Conservation (phyloP, 495 filamentous ascomycete species). For the Neurospora hispaniola region DNA sequence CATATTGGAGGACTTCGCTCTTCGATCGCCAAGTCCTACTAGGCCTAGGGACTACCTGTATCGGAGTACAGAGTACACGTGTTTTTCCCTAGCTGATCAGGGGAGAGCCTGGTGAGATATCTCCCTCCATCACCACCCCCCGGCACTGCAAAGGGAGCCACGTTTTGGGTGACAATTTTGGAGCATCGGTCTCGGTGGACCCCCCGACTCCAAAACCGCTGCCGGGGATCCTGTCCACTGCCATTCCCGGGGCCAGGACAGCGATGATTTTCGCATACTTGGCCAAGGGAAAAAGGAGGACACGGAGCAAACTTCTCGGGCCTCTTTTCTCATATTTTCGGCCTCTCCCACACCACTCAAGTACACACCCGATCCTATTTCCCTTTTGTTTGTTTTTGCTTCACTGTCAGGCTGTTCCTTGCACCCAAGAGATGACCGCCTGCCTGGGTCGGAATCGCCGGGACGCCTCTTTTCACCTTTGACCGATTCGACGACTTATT, state of each 20-base stretch:
- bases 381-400: conserved; percentile 4
- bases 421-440: conserved; percentile 13
- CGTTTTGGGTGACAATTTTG: neutral
- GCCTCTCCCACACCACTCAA: neutral
- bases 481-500: conserved; percentile 1
- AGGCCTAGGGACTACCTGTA: neutral
- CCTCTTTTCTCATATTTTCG: neutral
- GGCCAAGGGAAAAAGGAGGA: neutral
- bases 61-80: neutral
- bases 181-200: neutral
- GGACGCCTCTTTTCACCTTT: conserved; percentile 1
- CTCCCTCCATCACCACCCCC: neutral
- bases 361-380: neutral
- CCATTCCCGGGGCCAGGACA: neutral
- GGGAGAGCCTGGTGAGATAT: neutral
- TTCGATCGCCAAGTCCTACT: neutral
- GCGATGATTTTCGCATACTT: neutral
- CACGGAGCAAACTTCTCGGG: neutral
- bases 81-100: neutral
- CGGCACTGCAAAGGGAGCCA: neutral
- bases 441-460: conserved; percentile 4
- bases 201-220: neutral
- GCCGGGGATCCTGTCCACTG: neutral
- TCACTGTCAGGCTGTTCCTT: conserved; percentile 3
- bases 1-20: neutral